Base-by-base conservation (phyloP, 495 filamentous ascomycete genomes). In the Penicillium taxi region DNA sequence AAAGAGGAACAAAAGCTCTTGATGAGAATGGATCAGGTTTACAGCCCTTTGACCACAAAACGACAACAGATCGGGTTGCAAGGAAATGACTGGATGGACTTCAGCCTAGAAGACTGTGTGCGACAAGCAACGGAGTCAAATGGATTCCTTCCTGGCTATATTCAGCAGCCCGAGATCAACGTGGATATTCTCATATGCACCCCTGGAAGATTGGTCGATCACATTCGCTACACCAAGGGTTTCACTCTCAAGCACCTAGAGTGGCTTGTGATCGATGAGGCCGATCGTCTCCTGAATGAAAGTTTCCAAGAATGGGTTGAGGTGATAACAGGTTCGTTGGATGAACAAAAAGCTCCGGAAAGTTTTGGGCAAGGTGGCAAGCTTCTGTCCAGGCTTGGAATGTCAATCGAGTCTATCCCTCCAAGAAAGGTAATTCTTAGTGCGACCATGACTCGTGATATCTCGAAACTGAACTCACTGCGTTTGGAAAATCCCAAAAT, bases 241-340 rank as follows among this genome's bases (percentile, higher is more conserved):
- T 96, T 98, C 47, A 76, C 74, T 0, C 65, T 96, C 24, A 69
- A 82, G 15, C 71, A 84, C 54, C 66, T 96, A 0, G 74, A 82
- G 36, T 96, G 89, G 87, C 67, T 98, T 4, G 76, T 96, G 8
- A 83, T 96, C 20, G 91, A 98, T 51, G 91, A 98, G 63, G 91
- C 89, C 1, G 91, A 98, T 64, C 80, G 89, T 45, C 62, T 98
- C 5, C 75, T 98, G 4, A 83, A 87, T 14, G 84, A 95, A 55
- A 86, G 81, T 44, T 96, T 89, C 55, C 89, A 96, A 51, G 81
- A 91, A 49, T 96, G 89, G 86, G 69, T 93, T 4, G 76, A 81
- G 33, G 59, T 79, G 2, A 75, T 94, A 4, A 78, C 86, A 52
- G 69, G 67, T 2, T 73, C 69, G 5, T 54, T 94, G 31, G 69